phyloP scores from a whole-genome alignment of 2,329 filamentous ascomycete genomes.

The Dothideomycetidae sp. region DNA sequence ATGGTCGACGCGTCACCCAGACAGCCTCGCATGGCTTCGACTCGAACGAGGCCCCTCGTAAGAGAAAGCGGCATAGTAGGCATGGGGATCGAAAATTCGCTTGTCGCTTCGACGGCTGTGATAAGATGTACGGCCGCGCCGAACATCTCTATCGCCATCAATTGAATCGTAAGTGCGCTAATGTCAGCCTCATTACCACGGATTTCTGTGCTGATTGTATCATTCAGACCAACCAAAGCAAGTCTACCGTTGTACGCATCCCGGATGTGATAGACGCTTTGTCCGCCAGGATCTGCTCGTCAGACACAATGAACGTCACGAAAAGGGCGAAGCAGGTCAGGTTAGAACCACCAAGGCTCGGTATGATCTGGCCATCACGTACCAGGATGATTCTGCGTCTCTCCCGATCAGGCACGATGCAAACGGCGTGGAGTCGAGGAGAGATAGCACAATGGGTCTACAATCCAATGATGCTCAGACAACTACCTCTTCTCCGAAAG shows the following conservation, averaged over 20 bases:
- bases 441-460: slow-evolving; percentile 8
- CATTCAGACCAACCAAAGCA: slow-evolving; percentile 79
- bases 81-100: slow-evolving; percentile 47
- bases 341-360: slow-evolving; percentile 1
- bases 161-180: slow-evolving; percentile 72
- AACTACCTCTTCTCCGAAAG: too few species aligned
- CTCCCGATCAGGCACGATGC: not conserved
- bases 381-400: slow-evolving; percentile 1
- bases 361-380: slow-evolving; percentile 6
- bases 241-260: slow-evolving; percentile 86
- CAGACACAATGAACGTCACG: slow-evolving; percentile 39
- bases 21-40: too few species aligned
- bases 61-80: slow-evolving; percentile 22
- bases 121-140: slow-evolving; percentile 90
- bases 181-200: too few species aligned
- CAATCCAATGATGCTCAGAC: too few species aligned
- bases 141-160: slow-evolving; percentile 96
- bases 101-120: slow-evolving; percentile 74
- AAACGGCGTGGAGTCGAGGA: slow-evolving; percentile 3
- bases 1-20: not conserved
- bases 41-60: slow-evolving; percentile 10
- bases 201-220: slow-evolving; percentile 11
- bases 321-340: slow-evolving; percentile 57
- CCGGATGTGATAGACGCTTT: slow-evolving; percentile 78
- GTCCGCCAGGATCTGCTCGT: slow-evolving; percentile 87